phyloP scores from a whole-genome alignment of 164 flowering plant genomes.

The Vitis riparia region DNA sequence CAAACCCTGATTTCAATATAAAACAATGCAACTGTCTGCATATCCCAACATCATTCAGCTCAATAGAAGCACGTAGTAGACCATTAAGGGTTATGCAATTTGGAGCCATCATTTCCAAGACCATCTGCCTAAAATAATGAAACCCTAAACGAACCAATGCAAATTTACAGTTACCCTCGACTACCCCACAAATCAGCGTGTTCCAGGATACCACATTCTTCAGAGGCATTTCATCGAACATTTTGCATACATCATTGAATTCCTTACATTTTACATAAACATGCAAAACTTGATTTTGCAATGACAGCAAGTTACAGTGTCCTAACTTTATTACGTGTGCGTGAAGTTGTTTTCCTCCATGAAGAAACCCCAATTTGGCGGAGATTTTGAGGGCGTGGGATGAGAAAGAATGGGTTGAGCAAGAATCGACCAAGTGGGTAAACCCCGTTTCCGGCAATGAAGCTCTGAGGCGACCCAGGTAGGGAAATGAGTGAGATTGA shows the following conservation, averaged over 20 bases:
- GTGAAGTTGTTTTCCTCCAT: conserved; percentile 47
- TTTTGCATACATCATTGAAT: conserved; percentile 26
- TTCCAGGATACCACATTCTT: conserved; percentile 64
- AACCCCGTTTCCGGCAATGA: background rate
- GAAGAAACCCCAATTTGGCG: conserved; percentile 31
- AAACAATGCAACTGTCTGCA: conserved; percentile 56
- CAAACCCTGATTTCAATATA: conserved; percentile 37
- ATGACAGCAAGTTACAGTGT: conserved; percentile 13
- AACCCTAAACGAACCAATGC: conserved; percentile 22
- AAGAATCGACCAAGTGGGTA: conserved; percentile 16
- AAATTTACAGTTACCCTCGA: conserved; percentile 4
- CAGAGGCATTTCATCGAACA: conserved; percentile 61
- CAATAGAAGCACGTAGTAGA: conserved; percentile 36
- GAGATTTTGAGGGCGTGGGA: conserved; percentile 35
- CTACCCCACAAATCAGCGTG: conserved; percentile 43
- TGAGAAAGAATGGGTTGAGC: conserved; percentile 17
- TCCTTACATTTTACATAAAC: conserved; percentile 42
- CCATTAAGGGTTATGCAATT: conserved; percentile 49
- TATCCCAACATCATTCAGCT: conserved; percentile 23
- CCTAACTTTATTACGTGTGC: conserved; percentile 35
- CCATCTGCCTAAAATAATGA: conserved; percentile 51
- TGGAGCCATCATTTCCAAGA: conserved; percentile 38
- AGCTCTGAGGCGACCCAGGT: conserved; percentile 10
- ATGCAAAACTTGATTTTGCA: conserved; percentile 44
- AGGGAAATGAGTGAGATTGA: background rate